Evolutionary conservation across 2,329 filamentous ascomycete genomes (phyloP).

Genomic region (Ascochyta fabae): DNA sequence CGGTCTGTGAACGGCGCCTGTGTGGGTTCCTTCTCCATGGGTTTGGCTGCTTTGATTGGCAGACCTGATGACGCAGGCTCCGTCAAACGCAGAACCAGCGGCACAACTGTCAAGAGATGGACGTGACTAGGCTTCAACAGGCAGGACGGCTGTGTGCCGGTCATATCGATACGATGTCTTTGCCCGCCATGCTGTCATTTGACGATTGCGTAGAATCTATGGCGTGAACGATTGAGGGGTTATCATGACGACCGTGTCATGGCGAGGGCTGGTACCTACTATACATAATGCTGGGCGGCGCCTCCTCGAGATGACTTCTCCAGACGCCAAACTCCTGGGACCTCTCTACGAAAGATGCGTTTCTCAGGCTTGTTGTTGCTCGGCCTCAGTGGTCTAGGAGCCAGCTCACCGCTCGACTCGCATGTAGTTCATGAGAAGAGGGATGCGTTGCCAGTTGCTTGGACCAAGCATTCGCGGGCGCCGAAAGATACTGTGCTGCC

Average conservation of each 20-base stretch:
- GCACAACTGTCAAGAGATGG: not conserved
- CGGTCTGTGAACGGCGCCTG: not conserved
- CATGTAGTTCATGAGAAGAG: slow-evolving; percentile 24
- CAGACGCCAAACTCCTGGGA: not conserved
- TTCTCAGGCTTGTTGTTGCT: slow-evolving; percentile 13
- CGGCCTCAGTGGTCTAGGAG: slow-evolving; percentile 6
- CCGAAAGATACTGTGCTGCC: slow-evolving; percentile 17
- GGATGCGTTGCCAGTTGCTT: slow-evolving; percentile 17
- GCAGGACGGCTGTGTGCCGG: slow-evolving; percentile 6
- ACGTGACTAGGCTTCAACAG: slow-evolving; percentile 5
- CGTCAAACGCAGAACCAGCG: not conserved
- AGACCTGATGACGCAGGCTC: not conserved
- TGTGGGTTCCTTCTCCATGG: not conserved
- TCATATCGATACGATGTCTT: not conserved
- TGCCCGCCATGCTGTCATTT: not conserved
- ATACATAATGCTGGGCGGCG: not conserved
- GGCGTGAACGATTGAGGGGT: not conserved
- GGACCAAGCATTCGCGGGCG: slow-evolving; percentile 22
- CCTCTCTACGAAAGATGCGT: slow-evolving; percentile 12
- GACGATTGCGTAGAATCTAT: not conserved
- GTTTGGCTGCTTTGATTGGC: not conserved
- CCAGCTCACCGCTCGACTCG: slow-evolving; percentile 8
- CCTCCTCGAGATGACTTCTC: not conserved
- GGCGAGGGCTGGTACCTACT: not conserved
- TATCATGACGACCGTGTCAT: not conserved